Percentiles rank a stretch among this genome's conserved stretches.
phyloP scores from a whole-genome alignment of 1,139 yeast species.

The Suhomyces bolitotheri region DNA sequence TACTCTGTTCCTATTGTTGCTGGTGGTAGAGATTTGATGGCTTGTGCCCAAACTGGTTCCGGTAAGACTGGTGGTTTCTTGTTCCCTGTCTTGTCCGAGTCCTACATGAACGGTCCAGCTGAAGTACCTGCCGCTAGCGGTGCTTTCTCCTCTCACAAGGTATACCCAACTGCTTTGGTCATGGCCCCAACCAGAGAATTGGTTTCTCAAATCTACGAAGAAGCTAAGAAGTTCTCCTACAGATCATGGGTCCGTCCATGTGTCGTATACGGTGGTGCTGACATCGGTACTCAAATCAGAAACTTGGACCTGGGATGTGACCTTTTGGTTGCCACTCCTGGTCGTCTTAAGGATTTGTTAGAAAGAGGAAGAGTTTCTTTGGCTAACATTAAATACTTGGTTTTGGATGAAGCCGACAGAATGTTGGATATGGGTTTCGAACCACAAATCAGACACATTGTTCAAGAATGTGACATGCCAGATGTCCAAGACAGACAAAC shows the following conservation, averaged over 20 bases:
- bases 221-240: conserved; percentile 93
- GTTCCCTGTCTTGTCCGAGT: conserved; percentile 95
- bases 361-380: conserved; percentile 94
- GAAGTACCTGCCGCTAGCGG: conserved; percentile 55
- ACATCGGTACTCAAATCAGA: conserved; percentile 95
- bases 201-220: conserved; percentile 95
- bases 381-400: conserved; percentile 94
- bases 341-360: conserved; percentile 96
- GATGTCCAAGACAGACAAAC: conserved; percentile 96
- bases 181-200: conserved; percentile 98
- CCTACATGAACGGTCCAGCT: conserved; percentile 87
- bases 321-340: conserved; percentile 96
- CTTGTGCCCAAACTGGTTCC: conserved; percentile 99
- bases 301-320: conserved; percentile 94
- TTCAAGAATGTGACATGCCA: conserved; percentile 97
- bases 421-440: conserved; percentile 98
- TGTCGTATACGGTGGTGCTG: conserved; percentile 98
- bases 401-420: conserved; percentile 94
- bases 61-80: conserved; percentile 99
- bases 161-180: conserved; percentile 91
- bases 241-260: conserved; percentile 96
- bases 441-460: conserved; percentile 93
- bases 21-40: conserved; percentile 96
- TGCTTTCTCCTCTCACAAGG: conserved; percentile 70
- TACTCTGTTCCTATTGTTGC: conserved; percentile 97